Conservation (phyloP, 305 asterid species). For the Fraxinus angustifolia region DNA sequence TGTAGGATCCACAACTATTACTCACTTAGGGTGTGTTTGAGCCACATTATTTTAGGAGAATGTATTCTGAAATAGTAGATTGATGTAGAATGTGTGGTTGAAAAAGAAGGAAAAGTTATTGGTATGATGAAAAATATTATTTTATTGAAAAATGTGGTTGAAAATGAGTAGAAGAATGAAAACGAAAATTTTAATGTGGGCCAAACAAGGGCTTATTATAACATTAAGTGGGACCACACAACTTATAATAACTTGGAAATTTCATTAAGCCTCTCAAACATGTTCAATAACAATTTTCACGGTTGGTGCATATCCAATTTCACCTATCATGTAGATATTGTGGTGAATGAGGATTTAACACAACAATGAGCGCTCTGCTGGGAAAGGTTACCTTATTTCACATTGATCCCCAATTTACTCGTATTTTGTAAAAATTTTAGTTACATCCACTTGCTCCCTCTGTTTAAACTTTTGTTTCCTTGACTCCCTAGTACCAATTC, state of each 20-base stretch:
- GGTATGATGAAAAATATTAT: too few relatives aligned
- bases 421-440: not conserved
- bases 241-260: not conserved
- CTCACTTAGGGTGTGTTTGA: not conserved
- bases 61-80: too few relatives aligned
- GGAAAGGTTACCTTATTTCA: not conserved
- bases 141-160: too few relatives aligned
- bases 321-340: not conserved
- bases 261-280: not conserved
- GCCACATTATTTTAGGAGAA: too few relatives aligned
- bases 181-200: too few relatives aligned
- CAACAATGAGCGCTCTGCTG: not conserved
- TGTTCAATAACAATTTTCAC: not conserved
- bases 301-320: not conserved
- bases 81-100: too few relatives aligned
- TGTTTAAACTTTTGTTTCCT: slow-evolving; percentile 29
- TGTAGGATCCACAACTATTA: not conserved
- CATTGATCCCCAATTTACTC: not conserved
- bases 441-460: not conserved
- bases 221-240: not conserved
- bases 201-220: not conserved
- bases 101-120: too few relatives aligned
- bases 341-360: not conserved
- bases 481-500: slow-evolving; percentile 48
- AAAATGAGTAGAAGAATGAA: too few relatives aligned